Evolutionary conservation across 2,329 filamentous ascomycete genomes (phyloP).

Genomic region (Triangularia setosa): DNA sequence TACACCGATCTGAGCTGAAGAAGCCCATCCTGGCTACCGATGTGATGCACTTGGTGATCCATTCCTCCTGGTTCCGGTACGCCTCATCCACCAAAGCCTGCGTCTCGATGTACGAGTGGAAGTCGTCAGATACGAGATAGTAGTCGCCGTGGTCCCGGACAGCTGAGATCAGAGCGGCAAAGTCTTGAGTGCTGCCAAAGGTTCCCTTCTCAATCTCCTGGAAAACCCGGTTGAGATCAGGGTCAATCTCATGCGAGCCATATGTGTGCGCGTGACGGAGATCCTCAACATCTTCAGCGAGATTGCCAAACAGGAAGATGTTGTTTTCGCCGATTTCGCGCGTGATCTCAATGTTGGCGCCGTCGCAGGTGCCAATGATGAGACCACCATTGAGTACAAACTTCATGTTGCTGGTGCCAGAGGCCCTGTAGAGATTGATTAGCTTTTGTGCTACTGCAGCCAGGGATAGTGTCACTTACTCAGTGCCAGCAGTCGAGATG

Average conservation of each 20-base stretch:
- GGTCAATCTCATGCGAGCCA: slow-evolving; percentile 71
- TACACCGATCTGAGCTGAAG: slow-evolving; percentile 92
- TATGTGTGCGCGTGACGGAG: slow-evolving; percentile 88
- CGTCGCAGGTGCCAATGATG: slow-evolving; percentile 96
- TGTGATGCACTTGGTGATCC: slow-evolving; percentile 85
- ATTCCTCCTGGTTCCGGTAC: slow-evolving; percentile 87
- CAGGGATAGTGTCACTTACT: slow-evolving; percentile 35
- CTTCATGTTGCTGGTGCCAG: slow-evolving; percentile 98
- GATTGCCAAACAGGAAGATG: slow-evolving; percentile 96
- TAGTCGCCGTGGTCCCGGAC: slow-evolving; percentile 94
- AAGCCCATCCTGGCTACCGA: slow-evolving; percentile 94
- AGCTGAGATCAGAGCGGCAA: slow-evolving; percentile 76
- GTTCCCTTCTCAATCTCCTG: slow-evolving; percentile 71
- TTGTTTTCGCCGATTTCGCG: slow-evolving; percentile 95
- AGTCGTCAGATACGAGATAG: slow-evolving; percentile 96
- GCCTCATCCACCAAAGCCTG: slow-evolving; percentile 87
- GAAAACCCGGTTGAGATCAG: slow-evolving; percentile 76
- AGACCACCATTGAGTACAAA: slow-evolving; percentile 96
- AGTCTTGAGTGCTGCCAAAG: slow-evolving; percentile 77
- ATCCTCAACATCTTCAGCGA: slow-evolving; percentile 94
- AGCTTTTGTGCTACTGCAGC: neutral
- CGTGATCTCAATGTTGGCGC: slow-evolving; percentile 97
- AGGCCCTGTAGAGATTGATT: slow-evolving; percentile 38
- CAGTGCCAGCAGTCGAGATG: slow-evolving; percentile 95
- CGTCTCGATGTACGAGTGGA: slow-evolving; percentile 89